A percentile compares a stretch with the other conserved stretches of the same genome.
Evolutionary conservation across 2,329 filamentous ascomycete genomes (phyloP).

Genomic region (Alternaria dauci): DNA sequence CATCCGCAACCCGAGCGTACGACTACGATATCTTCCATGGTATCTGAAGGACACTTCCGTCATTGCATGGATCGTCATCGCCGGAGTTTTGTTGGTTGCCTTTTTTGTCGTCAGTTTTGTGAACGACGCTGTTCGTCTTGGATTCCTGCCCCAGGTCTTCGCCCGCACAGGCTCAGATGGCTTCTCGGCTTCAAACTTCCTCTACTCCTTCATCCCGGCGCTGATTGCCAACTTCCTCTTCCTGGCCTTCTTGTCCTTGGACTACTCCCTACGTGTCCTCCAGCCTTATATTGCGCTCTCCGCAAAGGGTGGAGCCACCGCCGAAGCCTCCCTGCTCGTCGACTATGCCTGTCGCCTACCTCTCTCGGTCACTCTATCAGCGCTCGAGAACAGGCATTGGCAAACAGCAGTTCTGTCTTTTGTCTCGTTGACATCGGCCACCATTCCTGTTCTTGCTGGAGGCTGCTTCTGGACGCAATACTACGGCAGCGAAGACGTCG

Average conservation of each 20-base stretch:
- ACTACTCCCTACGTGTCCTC: constrained; percentile 70
- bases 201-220: constrained; percentile 80
- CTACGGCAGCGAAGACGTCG: constrained; percentile 47
- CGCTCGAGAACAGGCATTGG: constrained; percentile 69
- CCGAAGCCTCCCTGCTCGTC: constrained; percentile 70
- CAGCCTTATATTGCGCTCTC: constrained; percentile 74
- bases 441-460: constrained; percentile 72
- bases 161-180: constrained; percentile 67
- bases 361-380: constrained; percentile 65
- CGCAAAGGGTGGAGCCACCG: constrained; percentile 65
- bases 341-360: constrained; percentile 76
- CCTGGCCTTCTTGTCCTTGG: constrained; percentile 71
- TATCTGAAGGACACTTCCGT: constrained; percentile 73
- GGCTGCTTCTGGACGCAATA: constrained; percentile 79
- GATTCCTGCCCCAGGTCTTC: constrained; percentile 75
- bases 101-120: constrained; percentile 82
- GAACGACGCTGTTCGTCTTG: constrained; percentile 69
- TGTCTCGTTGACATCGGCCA: constrained; percentile 65
- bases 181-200: constrained; percentile 87
- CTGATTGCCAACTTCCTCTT: constrained; percentile 72
- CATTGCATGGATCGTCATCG: constrained; percentile 66
- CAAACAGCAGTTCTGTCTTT: constrained; percentile 70
- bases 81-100: constrained; percentile 50
- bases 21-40: constrained; percentile 78
- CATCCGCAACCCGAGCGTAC: constrained; percentile 61